Base-by-base conservation (phyloP, 352 stramenopile species). In the Phytophthora idaei region DNA sequence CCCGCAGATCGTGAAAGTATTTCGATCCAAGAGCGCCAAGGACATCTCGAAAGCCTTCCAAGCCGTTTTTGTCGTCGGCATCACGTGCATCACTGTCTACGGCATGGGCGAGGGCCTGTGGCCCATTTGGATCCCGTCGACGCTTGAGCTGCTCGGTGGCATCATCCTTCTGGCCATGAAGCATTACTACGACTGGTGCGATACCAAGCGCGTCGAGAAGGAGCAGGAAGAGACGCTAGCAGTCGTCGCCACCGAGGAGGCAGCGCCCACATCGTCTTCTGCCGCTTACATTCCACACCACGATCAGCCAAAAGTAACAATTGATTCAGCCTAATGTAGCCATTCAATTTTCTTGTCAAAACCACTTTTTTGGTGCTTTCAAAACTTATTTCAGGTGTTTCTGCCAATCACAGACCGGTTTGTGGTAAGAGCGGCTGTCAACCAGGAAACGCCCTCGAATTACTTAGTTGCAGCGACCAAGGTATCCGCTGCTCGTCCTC, bases 1-100 rank as follows among this genome's bases (percentile, higher is more conserved):
- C n/a, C 82, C 82, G 31, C 80, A 89, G 64, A 85, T 91, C 34
- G 6, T 75, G 39, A 85, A 90, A 51, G 80, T 88, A 32, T 85
- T 85, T 49, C 61, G 67, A 37, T 84, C 78, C 47, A 85, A 87
- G 55, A 90, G 69, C 29, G 80, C 69, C n/a, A 68, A 74, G 39
- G 74, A 87, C 61, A 79, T 87, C 50, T 87, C 76, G 67, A 74
- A 72, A 52, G 68, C 60, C n/a, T 89, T 89, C 42, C 66, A 83
- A 52, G 59, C 69, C 6, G 70, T 85, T 41, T 87, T 85, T 66
- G 65, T 81, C 15, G 21, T 78, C 12, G 73, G 80, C 4, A 69
- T 87, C 59, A 39, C 64, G 32, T 67, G 77, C 34, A 80, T 85
- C 17, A 77, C 74, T 15, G 50, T 77, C n/a, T 87, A 89, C 48